Base-by-base conservation (phyloP, 257 asterid genomes). In the Solanum dulcamara region DNA sequence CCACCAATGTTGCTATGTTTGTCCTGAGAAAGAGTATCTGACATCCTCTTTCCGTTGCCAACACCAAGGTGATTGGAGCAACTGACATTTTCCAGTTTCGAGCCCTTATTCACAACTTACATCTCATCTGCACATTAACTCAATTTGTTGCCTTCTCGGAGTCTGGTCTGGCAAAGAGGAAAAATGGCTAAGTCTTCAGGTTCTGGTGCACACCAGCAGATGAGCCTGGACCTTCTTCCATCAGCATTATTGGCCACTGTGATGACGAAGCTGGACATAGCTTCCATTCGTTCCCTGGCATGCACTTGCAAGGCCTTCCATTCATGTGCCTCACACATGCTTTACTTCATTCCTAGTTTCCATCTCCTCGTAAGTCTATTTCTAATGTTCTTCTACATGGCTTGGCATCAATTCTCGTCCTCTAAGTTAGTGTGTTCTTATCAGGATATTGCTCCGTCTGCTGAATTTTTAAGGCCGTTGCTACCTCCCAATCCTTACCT, bases 241-340 rank as follows among this genome's bases (percentile, higher is more conserved):
- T 22, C 92, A 28, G 97, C 98, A 74, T 88, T 97, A 80, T 67
- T 97, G 82, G 95, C 94, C 85, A 92, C 98, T 88, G 84, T 97
- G 89, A 93, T 95, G 97, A 90, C 91, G 4, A 97, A 95, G 89
- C 91, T 95, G 84, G 98, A 97, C 90, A 92, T 95, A 55, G 87
- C 94, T 30, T 94, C 98, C 83, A 91, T 95, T 87, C 90, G 92
- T 83, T 97, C 99, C 38, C 89, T 92, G 42, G 98, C 96, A 74
- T 92, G 98, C 89, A 95, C 99, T 71, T 97, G 98, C 88, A 93
- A 82, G 85, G 67, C 94, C 87, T 90, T 94, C 91, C 93, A 91
- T 85, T 84, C 92, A 84, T 93, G 96, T 89, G 94, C 97, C 81
- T 79, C 90, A 20, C 91, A 89, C 77, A 91, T 95, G 89, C 93